These are phyloP conservation scores for Barnettozyma pratensis DNA, from an alignment of 805 yeast genomes.

Conservation along the genomic window DNA sequence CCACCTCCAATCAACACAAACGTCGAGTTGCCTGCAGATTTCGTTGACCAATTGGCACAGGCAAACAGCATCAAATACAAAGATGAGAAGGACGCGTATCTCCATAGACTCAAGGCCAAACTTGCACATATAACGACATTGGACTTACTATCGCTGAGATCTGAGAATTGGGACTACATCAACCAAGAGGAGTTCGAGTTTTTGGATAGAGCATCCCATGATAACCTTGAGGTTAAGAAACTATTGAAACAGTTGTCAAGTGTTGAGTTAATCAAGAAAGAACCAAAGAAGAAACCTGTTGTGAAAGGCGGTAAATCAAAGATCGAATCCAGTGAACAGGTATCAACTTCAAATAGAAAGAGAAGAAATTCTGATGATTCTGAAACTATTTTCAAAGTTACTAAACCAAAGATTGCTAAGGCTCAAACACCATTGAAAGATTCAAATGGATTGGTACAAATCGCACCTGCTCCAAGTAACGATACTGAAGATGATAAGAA, in stretches of 20 bases:
- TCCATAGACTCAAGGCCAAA: constrained; percentile 19
- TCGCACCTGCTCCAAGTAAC: constrained; percentile 8
- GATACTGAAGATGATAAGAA: neutral
- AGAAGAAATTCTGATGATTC: constrained; percentile 9
- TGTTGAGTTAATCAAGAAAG: constrained; percentile 21
- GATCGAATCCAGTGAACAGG: neutral
- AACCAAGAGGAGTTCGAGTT: constrained; percentile 24
- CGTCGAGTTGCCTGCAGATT: constrained; percentile 10
- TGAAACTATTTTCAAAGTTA: neutral
- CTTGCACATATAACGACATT: constrained; percentile 25
- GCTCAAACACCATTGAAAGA: neutral
- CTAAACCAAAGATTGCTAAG: neutral
- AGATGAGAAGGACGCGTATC: constrained; percentile 19
- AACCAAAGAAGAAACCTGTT: constrained; percentile 11
- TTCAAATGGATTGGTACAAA: constrained; percentile 3
- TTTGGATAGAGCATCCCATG: constrained; percentile 22
- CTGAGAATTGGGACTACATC: constrained; percentile 24
- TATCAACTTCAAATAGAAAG: constrained; percentile 5
- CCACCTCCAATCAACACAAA: neutral
- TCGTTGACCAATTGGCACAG: constrained; percentile 11
- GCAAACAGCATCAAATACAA: constrained; percentile 21
- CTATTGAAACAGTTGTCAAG: constrained; percentile 23
- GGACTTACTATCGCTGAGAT: constrained; percentile 20
- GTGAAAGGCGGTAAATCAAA: neutral
- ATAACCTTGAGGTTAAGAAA: constrained; percentile 24